These are phyloP conservation scores for Carex scoparia DNA, from an alignment of 176 grass and related monocot species.

Conservation along the genomic window DNA sequence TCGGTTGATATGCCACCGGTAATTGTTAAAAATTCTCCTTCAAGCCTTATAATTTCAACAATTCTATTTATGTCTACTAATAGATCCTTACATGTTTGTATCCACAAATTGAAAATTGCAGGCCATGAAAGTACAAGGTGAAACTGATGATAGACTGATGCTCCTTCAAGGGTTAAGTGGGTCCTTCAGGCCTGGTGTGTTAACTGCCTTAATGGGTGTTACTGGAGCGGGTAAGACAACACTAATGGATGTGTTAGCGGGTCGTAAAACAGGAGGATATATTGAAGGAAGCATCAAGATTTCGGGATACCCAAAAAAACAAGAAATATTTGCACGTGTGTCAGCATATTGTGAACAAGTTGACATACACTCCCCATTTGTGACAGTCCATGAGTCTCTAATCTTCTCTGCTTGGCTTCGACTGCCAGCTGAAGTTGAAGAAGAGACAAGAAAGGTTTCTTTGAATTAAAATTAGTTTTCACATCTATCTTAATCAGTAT, in stretches of 20 bases:
- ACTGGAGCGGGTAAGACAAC: constrained; percentile 89
- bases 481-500: background rate
- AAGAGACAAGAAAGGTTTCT: constrained; percentile 62
- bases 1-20: constrained; percentile 79
- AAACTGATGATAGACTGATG: constrained; percentile 38
- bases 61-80: background rate
- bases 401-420: constrained; percentile 57
- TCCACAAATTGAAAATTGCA: constrained; percentile 27
- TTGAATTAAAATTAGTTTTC: background rate
- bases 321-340: constrained; percentile 84
- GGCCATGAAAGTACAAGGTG: constrained; percentile 84
- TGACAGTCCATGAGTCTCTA: constrained; percentile 73
- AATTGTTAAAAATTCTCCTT: constrained; percentile 25
- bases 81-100: background rate
- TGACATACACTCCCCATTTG: constrained; percentile 79
- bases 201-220: constrained; percentile 82
- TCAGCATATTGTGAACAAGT: constrained; percentile 82
- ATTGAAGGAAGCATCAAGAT: constrained; percentile 58
- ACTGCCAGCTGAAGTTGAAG: constrained; percentile 44
- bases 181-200: constrained; percentile 74
- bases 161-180: constrained; percentile 67
- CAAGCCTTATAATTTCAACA: background rate
- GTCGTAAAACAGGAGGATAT: constrained; percentile 75
- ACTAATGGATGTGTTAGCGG: constrained; percentile 69
- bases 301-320: constrained; percentile 76